Conservation (phyloP, 768 basidiomycete genomes). For the Gloeopeniophorella convolvens region DNA sequence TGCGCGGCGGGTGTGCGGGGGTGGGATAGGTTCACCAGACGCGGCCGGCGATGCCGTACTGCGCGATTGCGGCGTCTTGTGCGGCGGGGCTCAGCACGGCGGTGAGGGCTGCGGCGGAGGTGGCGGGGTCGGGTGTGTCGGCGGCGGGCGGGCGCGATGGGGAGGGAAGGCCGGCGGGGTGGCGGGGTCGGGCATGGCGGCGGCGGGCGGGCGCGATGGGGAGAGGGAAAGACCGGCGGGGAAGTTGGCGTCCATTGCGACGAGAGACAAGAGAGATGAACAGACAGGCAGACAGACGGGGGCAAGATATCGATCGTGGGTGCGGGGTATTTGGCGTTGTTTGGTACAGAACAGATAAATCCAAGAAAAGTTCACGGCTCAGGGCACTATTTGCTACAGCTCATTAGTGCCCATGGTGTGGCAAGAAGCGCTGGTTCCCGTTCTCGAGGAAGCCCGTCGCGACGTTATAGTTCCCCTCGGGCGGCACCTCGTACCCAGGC, state of each 20-base stretch:
- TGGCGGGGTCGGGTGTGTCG: background rate
- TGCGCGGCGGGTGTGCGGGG: slow-evolving; percentile 36
- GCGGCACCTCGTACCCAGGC: slow-evolving; percentile 42
- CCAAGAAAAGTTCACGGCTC: background rate
- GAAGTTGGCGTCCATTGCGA: slow-evolving; percentile 5
- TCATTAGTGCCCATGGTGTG: background rate
- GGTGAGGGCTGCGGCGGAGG: background rate
- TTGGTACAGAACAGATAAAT: background rate
- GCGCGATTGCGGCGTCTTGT: slow-evolving; percentile 55
- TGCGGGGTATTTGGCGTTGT: slow-evolving; percentile 7
- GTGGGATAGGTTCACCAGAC: slow-evolving; percentile 51
- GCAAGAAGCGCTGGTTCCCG: slow-evolving; percentile 44
- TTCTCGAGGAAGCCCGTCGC: slow-evolving; percentile 48
- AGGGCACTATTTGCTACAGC: background rate
- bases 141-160: slow-evolving; percentile 5
- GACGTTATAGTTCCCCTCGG: slow-evolving; percentile 41
- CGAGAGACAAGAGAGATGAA: background rate
- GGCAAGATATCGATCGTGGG: background rate
- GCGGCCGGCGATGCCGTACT: slow-evolving; percentile 79
- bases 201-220: slow-evolving; percentile 5
- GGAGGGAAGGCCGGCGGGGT: slow-evolving; percentile 3
- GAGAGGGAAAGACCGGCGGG: slow-evolving; percentile 11
- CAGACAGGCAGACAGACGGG: background rate
- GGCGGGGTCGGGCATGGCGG: background rate
- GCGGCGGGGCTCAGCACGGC: slow-evolving; percentile 28